Evolutionary conservation across 371 early-diverging fungal species (phyloP), one percentile per base, ranked within the genome.

Genomic region (Rhizopus arrhizus): DNA sequence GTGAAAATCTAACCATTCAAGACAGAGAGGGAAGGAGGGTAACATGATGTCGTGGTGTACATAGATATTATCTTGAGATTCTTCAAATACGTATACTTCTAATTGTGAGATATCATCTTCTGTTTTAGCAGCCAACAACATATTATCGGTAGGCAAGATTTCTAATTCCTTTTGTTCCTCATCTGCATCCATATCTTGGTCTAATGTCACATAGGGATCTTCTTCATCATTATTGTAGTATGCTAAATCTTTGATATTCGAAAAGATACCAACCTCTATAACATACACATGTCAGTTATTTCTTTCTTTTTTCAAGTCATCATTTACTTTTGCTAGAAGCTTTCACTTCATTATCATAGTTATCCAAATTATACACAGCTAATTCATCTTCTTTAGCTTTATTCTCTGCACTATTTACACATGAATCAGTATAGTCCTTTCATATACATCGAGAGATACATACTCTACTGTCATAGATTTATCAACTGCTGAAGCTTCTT

Each of bases 21-120:
- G 66, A 61, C 94, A 94, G 28, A 99, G 83, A 33, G 99, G 98
- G 77, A 96, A 95, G 22, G 95, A 85, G 9, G 98, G 96, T n/a
- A 99, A 76, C 93, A 98, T 91, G 60, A 97, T 91, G 64, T 99
- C 99, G 78, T 97, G 97, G 72, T 98, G 98, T 5, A 95, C 93
- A 72, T 95, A 98, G 51, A 98, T 71, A 77, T 95, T 94, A 70
- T 90, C 92, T 48, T 91, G 87, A 12, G 74, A 82, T 33, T 85
- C 88, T 69, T 89, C 90, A 68, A 90, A 96, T 1, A 97, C 80
- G 59, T 95, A 93, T 4, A 97, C 78, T 76, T 98, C 98, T 57
- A 98, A 69, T 70, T 93, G 93, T 42, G 94, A 92, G 34, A 98
- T 84, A 36, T 97, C 96, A 69, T 97, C 96, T 69, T 97, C 96